phyloP scores from a whole-genome alignment of 768 basidiomycete species.

The Leccinum broughii region DNA sequence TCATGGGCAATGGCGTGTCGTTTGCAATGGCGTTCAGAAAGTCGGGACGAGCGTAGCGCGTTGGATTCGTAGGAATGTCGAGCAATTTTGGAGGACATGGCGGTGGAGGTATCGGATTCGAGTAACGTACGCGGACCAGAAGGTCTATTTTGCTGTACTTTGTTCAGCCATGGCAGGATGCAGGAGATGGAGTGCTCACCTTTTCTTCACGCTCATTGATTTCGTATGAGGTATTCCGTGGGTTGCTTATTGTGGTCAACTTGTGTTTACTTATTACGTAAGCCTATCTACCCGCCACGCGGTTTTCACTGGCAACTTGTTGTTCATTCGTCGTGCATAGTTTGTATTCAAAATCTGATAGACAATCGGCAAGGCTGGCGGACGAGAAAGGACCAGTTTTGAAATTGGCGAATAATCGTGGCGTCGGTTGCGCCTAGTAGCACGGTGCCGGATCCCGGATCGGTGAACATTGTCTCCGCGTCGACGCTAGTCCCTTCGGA shows the following conservation, averaged over 20 bases:
- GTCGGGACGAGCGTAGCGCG: conserved; percentile 83
- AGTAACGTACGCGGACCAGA: conserved; percentile 88
- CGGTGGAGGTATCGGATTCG: conserved; percentile 91
- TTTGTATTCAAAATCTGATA: not conserved
- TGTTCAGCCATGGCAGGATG: not conserved
- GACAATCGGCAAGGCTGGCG: not conserved
- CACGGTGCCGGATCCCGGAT: not conserved
- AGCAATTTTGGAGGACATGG: conserved; percentile 97
- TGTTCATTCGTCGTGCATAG: not conserved
- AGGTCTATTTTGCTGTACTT: conserved; percentile 75
- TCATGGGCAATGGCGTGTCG: conserved; percentile 88
- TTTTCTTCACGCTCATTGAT: conserved; percentile 58
- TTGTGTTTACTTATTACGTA: conserved; percentile 16
- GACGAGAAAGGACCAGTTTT: not conserved
- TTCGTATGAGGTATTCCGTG: conserved; percentile 4
- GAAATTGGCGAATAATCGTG: not conserved
- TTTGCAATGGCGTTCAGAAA: conserved; percentile 80
- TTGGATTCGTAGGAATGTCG: conserved; percentile 86
- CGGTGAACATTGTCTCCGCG: not conserved
- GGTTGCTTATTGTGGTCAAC: conserved; percentile 5
- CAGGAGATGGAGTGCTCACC: conserved; percentile 31
- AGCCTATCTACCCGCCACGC: not conserved
- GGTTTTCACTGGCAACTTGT: no score
- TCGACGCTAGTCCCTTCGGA: not conserved
- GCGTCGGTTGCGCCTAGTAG: not conserved